Percentiles rank a stretch among this genome's conserved stretches.
Conservation (phyloP, 2,329 filamentous ascomycete genomes). For the Nemania serpens region DNA sequence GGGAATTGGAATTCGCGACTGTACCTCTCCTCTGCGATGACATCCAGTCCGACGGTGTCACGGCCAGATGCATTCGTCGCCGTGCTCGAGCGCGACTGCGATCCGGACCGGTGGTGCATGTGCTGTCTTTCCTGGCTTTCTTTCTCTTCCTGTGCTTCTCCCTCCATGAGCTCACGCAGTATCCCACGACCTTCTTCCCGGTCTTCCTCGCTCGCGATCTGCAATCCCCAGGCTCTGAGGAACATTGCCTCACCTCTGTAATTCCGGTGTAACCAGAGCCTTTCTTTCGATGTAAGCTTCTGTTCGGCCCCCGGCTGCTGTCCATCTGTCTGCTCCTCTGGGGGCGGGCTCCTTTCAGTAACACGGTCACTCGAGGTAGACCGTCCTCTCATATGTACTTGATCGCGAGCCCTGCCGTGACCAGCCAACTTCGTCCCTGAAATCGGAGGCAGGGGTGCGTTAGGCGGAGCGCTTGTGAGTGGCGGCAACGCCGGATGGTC, state of each 20-base stretch:
- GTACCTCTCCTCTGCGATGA: slow-evolving; percentile 32
- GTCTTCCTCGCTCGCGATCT: slow-evolving; percentile 35
- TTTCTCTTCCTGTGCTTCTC: slow-evolving; percentile 30
- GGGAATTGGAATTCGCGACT: slow-evolving; percentile 21
- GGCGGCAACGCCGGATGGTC: slow-evolving; percentile 25
- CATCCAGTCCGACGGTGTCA: slow-evolving; percentile 24
- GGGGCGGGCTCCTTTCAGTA: slow-evolving; percentile 14
- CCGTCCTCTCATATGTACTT: slow-evolving; percentile 10
- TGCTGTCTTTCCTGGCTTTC: slow-evolving; percentile 21
- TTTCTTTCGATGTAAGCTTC: slow-evolving; percentile 32
- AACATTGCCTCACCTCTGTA: slow-evolving; percentile 39
- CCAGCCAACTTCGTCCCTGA: slow-evolving; percentile 12
- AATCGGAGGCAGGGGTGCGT: slow-evolving; percentile 30
- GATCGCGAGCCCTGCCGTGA: slow-evolving; percentile 19
- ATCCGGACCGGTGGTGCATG: slow-evolving; percentile 18
- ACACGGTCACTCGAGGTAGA: slow-evolving; percentile 15
- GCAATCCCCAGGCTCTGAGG: slow-evolving; percentile 37
- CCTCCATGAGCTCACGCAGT: slow-evolving; percentile 35
- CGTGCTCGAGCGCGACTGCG: slow-evolving; percentile 19
- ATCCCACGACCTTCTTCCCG: slow-evolving; percentile 34
- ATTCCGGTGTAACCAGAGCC: slow-evolving; percentile 37
- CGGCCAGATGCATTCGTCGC: slow-evolving; percentile 13
- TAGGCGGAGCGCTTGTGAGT: slow-evolving; percentile 29
- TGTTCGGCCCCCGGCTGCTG: slow-evolving; percentile 10
- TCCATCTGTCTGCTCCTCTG: slow-evolving; percentile 6